A percentile compares a stretch with the other conserved stretches of the same genome.
Evolutionary conservation across 169 alveolate species (phyloP).

Genomic region (Perkinsus marinus): DNA sequence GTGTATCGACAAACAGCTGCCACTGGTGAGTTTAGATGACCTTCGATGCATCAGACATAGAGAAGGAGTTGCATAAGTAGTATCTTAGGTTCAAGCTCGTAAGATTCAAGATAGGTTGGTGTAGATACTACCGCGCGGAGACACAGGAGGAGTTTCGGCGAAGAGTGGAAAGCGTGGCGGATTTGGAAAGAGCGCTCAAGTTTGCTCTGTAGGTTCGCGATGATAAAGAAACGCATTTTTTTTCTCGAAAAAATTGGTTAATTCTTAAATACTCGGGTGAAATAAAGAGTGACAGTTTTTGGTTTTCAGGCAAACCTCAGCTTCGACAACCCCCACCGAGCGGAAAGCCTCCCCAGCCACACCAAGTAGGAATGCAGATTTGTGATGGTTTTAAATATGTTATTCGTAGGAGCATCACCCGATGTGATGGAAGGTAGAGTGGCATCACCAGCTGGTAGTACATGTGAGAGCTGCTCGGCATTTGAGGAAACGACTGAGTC

Average conservation of each 20-base stretch:
- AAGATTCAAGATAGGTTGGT: not conserved
- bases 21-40: not conserved
- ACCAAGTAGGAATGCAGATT: not conserved
- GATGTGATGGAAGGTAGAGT: not conserved
- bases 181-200: not conserved
- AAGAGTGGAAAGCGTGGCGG: not conserved
- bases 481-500: not conserved
- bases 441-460: not conserved
- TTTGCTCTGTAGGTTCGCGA: not conserved
- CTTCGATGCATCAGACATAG: not conserved
- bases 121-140: not conserved
- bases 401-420: not conserved
- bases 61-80: not conserved
- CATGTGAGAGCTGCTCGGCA: not conserved
- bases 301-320: no score
- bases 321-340: no score
- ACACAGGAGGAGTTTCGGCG: not conserved
- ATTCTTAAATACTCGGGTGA: no score
- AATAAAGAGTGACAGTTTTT: no score
- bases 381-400: not conserved
- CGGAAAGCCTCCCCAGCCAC: not conserved
- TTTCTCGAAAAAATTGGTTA: no score
- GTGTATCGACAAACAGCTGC: not conserved
- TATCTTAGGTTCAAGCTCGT: not conserved
- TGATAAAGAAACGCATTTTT: not conserved